Evolutionary conservation across 2,329 filamentous ascomycete species (phyloP).

Genomic region (Didymella pinodella): DNA sequence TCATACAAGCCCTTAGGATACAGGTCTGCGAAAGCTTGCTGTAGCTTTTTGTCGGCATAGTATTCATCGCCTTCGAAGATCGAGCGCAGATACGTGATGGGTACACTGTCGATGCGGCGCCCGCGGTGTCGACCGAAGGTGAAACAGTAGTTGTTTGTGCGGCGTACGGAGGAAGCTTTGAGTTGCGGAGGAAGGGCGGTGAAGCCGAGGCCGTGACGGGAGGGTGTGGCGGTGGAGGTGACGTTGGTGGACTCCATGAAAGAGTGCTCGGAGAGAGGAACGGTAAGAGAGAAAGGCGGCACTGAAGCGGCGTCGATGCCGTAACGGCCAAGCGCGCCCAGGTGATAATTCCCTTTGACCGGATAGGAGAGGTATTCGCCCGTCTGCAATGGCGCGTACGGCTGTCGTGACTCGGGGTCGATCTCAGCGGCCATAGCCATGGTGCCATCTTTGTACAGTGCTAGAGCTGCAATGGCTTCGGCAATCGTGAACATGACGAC

Average conservation of each 20-base stretch:
- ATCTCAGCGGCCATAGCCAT: conserved; percentile 7
- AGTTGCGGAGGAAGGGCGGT: neutral
- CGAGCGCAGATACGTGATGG: conserved; percentile 13
- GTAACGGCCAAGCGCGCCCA: conserved; percentile 27
- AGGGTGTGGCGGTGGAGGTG: neutral
- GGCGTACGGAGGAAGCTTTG: neutral
- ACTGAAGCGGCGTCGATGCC: neutral
- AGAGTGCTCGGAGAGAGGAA: conserved; percentile 8
- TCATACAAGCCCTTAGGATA: conserved; percentile 18
- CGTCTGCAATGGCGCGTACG: conserved; percentile 14
- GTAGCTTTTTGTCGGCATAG: conserved; percentile 7
- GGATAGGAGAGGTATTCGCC: conserved; percentile 23
- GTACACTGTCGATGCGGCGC: conserved; percentile 18
- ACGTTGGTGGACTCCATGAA: neutral
- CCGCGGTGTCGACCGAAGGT: conserved; percentile 16
- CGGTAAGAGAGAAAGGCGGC: conserved; percentile 15
- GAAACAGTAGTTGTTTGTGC: conserved; percentile 19
- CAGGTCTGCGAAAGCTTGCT: conserved; percentile 12
- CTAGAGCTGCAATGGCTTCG: conserved; percentile 22
- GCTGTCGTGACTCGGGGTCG: conserved; percentile 11
- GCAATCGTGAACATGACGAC: conserved; percentile 24
- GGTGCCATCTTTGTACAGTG: conserved; percentile 8
- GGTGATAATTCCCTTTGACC: conserved; percentile 21
- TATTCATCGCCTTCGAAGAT: conserved; percentile 11
- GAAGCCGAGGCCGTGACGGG: conserved; percentile 17